Conservation (phyloP, 371 early-diverging fungal genomes). For the Actinomortierella wolfii region DNA sequence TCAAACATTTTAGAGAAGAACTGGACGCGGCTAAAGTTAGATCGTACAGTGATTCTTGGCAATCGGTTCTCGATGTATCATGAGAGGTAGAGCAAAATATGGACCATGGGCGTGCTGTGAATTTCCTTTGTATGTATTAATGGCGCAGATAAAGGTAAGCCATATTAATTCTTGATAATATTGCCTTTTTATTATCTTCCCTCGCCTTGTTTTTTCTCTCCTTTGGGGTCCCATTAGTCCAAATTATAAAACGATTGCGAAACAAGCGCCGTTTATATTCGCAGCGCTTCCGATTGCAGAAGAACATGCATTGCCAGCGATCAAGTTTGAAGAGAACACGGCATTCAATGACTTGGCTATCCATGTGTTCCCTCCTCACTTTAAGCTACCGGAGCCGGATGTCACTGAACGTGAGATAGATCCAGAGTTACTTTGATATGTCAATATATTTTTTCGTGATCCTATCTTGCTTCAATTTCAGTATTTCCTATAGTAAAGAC, state of each 20-base stretch:
- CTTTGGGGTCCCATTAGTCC: slow-evolving; percentile 54
- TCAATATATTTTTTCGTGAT: too few relatives aligned
- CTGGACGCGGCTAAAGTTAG: slow-evolving; percentile 49
- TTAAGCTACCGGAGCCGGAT: slow-evolving; percentile 18
- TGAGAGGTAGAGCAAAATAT: slow-evolving; percentile 48
- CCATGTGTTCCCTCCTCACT: slow-evolving; percentile 16
- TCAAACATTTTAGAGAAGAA: slow-evolving; percentile 65
- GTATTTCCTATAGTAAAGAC: too few relatives aligned
- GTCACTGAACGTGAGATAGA: slow-evolving; percentile 22
- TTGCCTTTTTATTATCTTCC: too few relatives aligned
- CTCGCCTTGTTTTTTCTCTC: neutral
- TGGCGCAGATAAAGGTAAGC: too few relatives aligned
- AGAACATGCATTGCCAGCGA: slow-evolving; percentile 46
- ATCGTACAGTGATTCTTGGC: slow-evolving; percentile 52
- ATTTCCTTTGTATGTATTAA: too few relatives aligned
- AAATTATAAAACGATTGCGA: slow-evolving; percentile 50
- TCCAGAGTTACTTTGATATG: slow-evolving; percentile 17
- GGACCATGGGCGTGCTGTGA: too few relatives aligned
- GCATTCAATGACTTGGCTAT: slow-evolving; percentile 57
- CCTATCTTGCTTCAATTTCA: too few relatives aligned
- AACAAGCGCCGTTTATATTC: slow-evolving; percentile 60
- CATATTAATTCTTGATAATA: too few relatives aligned
- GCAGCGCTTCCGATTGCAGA: slow-evolving; percentile 53
- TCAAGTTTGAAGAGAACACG: slow-evolving; percentile 62
- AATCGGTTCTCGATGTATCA: slow-evolving; percentile 66